A percentile compares a stretch with the other conserved stretches of the same genome.
Evolutionary conservation across 73 alveolate species (phyloP).

Genomic region (Symbiodinium natans): DNA sequence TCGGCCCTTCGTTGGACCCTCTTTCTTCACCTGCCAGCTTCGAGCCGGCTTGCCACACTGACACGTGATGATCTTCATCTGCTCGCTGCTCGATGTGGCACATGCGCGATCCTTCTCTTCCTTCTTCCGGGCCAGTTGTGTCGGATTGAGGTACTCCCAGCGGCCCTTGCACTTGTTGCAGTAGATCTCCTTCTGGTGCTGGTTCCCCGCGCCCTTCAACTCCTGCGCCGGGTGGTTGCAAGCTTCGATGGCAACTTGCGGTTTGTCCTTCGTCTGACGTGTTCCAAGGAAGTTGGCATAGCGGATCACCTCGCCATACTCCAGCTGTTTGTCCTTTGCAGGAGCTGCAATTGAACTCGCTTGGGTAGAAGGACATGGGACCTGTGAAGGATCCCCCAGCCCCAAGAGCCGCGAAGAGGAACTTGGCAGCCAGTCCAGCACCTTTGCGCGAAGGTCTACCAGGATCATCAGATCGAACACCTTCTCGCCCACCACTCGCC

Average conservation of each 20-base stretch:
- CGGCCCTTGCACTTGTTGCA: neutral
- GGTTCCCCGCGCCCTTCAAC: constrained; percentile 15
- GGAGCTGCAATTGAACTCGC: neutral
- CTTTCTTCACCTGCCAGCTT: neutral
- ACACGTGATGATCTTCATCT: neutral
- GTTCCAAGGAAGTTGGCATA: neutral
- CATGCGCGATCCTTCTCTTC: neutral
- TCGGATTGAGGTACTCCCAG: neutral
- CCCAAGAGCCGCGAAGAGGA: neutral
- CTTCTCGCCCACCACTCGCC: constrained; percentile 12
- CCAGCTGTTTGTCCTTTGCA: neutral
- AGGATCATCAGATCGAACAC: neutral
- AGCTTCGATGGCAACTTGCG: neutral
- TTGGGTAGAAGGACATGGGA: neutral
- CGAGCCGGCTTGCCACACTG: neutral
- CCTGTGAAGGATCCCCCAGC: neutral
- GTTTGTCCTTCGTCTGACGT: neutral
- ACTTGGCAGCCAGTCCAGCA: neutral
- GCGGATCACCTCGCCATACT: neutral
- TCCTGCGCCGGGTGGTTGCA: neutral
- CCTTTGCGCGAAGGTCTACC: neutral
- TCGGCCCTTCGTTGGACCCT: neutral
- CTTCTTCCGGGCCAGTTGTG: neutral
- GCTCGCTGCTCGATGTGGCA: neutral
- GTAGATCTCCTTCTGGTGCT: neutral